Conservation (phyloP, 306 rosid species). For the Lagenaria siceraria region DNA sequence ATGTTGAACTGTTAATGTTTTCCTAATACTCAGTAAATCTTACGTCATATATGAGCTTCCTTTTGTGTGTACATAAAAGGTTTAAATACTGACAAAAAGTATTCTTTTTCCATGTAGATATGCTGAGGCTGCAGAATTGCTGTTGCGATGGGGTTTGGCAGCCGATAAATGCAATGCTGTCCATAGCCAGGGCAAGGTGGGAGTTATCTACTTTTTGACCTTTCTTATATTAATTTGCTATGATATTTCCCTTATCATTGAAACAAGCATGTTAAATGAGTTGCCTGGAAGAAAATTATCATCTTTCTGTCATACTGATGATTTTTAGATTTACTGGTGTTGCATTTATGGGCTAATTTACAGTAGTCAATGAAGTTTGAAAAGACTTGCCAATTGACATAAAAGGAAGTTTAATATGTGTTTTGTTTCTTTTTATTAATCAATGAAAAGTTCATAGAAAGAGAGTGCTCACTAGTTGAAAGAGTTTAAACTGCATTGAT, state of each 20-base stretch:
- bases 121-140: slow-evolving; percentile 65
- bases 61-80: background rate
- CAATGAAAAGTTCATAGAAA: background rate
- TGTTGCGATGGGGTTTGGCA: slow-evolving; percentile 69
- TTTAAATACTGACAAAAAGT: background rate
- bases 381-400: background rate
- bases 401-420: background rate
- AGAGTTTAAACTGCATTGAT: background rate
- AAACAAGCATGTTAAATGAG: background rate
- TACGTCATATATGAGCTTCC: background rate
- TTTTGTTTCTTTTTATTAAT: background rate
- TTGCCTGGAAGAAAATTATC: background rate
- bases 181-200: slow-evolving; percentile 85
- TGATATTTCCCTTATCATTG: background rate
- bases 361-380: background rate
- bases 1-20: background rate
- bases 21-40: background rate
- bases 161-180: slow-evolving; percentile 89
- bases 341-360: background rate
- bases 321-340: background rate
- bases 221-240: background rate
- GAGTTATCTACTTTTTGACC: slow-evolving; percentile 1
- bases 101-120: slow-evolving; percentile 44
- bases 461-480: background rate
- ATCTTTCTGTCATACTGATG: background rate